Base-by-base conservation (phyloP, 2,329 filamentous ascomycete species). In the Penicillium rolfsii region DNA sequence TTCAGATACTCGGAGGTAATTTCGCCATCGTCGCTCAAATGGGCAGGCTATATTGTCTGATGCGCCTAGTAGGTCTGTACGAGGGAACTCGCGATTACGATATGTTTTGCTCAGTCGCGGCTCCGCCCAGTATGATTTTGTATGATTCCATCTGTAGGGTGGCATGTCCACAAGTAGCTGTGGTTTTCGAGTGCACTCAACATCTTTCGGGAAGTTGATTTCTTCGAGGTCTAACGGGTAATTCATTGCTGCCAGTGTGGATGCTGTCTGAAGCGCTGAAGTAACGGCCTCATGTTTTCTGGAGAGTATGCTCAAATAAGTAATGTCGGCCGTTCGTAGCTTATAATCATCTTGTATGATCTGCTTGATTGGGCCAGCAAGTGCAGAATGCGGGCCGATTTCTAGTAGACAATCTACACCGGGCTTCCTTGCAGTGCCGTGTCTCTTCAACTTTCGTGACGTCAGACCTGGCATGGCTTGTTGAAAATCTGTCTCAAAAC, bases 371-470 rank as follows among this genome's bases (percentile, higher is more conserved):
- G 77, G 77, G 1, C 73, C 76, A 9, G 66, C 66, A 5, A 79
- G 67, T 0, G 76, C 75, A 9, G 71, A 68, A 50, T 78, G 76
- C 0, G 77, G 76, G 5, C 77, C 74, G 52, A 75, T 59, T 57
- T 77, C 72, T 0, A 76, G 4, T 2, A 71, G 24, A 5, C 69
- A 36, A 22, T 73, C 68, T 4, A 70, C 28, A 0, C 43, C 64
- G 3, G 59, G 60, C 24, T 66, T 66, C 5, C 49, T 50, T 3
- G 60, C 55, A 5, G 52, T 16, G 0, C 55, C 48, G 4, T 33
- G 14, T 22, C 61, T 60, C 28, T 54, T 65, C 3, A 11, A 22
- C 12, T 52, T 49, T 26, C 48, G 52, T 2, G 38, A 30, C 9
- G 19, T 6, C n/a, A 11, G 11, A 6, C 55, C 43, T 4, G 46